phyloP scores from a whole-genome alignment of 768 basidiomycete genomes.

The Amanita thiersii region DNA sequence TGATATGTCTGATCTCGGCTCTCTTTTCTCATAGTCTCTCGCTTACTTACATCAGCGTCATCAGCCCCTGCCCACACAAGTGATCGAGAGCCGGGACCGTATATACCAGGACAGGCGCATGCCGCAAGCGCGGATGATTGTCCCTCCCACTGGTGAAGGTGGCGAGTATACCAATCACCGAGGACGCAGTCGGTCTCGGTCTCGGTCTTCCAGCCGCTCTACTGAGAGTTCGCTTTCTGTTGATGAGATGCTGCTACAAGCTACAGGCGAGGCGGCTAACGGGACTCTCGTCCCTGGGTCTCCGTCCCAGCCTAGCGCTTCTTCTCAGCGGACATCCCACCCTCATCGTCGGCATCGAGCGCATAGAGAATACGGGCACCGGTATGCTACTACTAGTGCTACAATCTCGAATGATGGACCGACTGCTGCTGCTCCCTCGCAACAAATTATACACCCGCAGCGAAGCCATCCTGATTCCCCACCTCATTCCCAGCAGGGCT shows the following conservation, averaged over 20 bases:
- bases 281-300: slow-evolving; percentile 3
- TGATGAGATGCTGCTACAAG: slow-evolving; percentile 37
- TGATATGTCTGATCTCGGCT: slow-evolving; percentile 4
- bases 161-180: slow-evolving; percentile 10
- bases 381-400: slow-evolving; percentile 3
- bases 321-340: slow-evolving; percentile 5
- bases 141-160: slow-evolving; percentile 9
- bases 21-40: slow-evolving; percentile 6
- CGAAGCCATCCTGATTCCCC: slow-evolving; percentile 4
- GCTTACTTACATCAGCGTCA: slow-evolving; percentile 10
- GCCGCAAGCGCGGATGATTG: slow-evolving; percentile 8
- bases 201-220: slow-evolving; percentile 25
- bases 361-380: slow-evolving; percentile 4
- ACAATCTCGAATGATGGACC: neutral
- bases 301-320: slow-evolving; percentile 1
- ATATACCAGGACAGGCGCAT: slow-evolving; percentile 7
- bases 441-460: slow-evolving; percentile 4
- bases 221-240: slow-evolving; percentile 29
- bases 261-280: slow-evolving; percentile 21
- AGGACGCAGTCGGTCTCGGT: slow-evolving; percentile 14
- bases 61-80: slow-evolving; percentile 5
- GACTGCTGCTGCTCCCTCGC: neutral
- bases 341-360: slow-evolving; percentile 5
- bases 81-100: slow-evolving; percentile 8
- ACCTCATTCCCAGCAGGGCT: slow-evolving; percentile 1